Conservation (phyloP, 805 yeast genomes). For the Candida boleticola region DNA sequence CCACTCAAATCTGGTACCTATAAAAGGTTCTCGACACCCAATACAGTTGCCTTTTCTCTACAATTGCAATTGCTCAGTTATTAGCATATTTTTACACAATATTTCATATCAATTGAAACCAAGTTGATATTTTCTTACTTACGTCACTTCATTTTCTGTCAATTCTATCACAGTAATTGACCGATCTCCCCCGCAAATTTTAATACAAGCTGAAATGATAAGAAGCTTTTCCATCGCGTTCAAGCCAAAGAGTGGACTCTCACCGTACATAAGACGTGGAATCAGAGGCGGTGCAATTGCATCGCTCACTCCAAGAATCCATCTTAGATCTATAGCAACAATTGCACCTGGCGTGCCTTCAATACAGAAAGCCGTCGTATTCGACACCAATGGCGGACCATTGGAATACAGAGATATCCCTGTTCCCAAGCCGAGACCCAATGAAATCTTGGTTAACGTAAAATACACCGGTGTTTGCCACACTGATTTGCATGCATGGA, state of each 20-base stretch:
- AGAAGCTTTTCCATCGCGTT: background rate
- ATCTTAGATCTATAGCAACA: background rate
- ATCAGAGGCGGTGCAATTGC: background rate
- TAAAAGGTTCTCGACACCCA: too few relatives aligned
- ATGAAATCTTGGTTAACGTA: conserved; percentile 76
- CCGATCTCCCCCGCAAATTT: too few relatives aligned
- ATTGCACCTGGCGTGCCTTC: conserved; percentile 19
- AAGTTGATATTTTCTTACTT: too few relatives aligned
- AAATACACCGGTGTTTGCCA: conserved; percentile 92
- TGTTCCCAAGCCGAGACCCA: conserved; percentile 75
- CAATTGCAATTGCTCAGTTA: too few relatives aligned
- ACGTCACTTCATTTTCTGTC: too few relatives aligned
- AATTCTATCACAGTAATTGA: too few relatives aligned
- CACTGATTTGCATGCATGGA: conserved; percentile 92
- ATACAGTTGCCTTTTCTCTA: too few relatives aligned
- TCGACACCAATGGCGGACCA: conserved; percentile 38
- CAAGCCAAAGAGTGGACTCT: background rate
- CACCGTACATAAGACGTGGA: too few relatives aligned
- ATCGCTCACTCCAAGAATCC: background rate
- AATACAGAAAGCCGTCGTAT: conserved; percentile 37
- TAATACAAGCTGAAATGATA: too few relatives aligned
- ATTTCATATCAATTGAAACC: too few relatives aligned
- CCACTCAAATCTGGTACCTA: too few relatives aligned
- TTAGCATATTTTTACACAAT: too few relatives aligned
- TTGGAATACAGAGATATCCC: conserved; percentile 60